Evolutionary conservation across 768 basidiomycete genomes (phyloP).

Genomic region (Chiua virens): DNA sequence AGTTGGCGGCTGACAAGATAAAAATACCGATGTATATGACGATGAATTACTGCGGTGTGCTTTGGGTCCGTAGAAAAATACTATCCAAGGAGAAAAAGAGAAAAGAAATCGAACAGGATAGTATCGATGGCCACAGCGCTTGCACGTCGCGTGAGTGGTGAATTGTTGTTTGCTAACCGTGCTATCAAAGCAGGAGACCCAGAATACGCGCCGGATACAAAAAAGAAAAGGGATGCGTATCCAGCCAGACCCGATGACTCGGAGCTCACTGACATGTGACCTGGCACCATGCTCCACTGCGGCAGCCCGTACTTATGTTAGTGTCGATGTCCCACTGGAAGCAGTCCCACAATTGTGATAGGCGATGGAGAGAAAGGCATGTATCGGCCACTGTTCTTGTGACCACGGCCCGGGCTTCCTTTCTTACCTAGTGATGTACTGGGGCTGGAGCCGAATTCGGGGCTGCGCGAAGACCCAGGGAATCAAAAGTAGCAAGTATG

Average conservation of each 20-base stretch:
- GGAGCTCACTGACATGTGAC: slow-evolving; percentile 8
- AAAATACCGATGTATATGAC: slow-evolving; percentile 41
- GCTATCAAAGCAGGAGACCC: slow-evolving; percentile 52
- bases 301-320: too few species aligned
- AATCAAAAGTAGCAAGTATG: slow-evolving; percentile 60
- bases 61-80: slow-evolving; percentile 46
- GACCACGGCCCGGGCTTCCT: too few species aligned
- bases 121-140: slow-evolving; percentile 56
- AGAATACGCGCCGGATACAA: slow-evolving; percentile 50
- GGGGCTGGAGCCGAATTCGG: slow-evolving; percentile 55
- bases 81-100: slow-evolving; percentile 60
- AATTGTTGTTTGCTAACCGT: slow-evolving; percentile 63
- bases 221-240: slow-evolving; percentile 59
- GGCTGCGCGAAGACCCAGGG: slow-evolving; percentile 52
- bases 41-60: slow-evolving; percentile 46
- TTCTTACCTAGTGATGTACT: too few species aligned
- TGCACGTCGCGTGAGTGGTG: slow-evolving; percentile 56
- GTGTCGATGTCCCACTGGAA: too few species aligned
- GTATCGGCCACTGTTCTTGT: slow-evolving; percentile 33
- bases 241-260: slow-evolving; percentile 41
- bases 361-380: slow-evolving; percentile 30
- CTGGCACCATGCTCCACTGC: neutral
- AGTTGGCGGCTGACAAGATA: slow-evolving; percentile 37
- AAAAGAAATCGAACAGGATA: slow-evolving; percentile 58
- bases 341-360: slow-evolving; percentile 45